Conservation (phyloP, 495 filamentous ascomycete genomes). For the Halenospora varia region DNA sequence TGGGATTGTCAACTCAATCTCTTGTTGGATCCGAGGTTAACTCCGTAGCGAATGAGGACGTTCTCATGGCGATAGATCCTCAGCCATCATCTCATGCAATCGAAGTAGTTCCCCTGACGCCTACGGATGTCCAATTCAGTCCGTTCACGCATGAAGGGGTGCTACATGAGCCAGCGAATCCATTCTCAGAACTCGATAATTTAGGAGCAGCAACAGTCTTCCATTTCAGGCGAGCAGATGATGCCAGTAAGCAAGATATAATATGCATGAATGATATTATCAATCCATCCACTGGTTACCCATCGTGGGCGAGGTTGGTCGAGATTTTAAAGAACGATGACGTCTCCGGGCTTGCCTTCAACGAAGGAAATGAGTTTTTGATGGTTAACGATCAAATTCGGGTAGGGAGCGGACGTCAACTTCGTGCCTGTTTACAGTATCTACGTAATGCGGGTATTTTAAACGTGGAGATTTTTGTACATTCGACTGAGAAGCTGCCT, state of each 20-base stretch:
- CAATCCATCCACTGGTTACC: background rate
- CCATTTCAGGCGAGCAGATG: background rate
- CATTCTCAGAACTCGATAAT: background rate
- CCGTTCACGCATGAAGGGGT: background rate
- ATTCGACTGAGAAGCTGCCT: too few relatives aligned
- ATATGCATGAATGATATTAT: conserved; percentile 1
- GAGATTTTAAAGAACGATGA: conserved; percentile 5
- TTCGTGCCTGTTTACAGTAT: conserved; percentile 13
- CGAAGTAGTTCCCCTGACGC: background rate
- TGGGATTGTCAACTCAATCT: background rate
- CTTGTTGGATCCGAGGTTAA: conserved; percentile 2
- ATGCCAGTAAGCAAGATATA: conserved; percentile 7
- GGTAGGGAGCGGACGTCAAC: conserved; percentile 10
- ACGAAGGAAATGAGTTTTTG: conserved; percentile 1
- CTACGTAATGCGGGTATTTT: conserved; percentile 3
- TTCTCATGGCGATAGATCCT: background rate
- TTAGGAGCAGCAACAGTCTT: conserved; percentile 5
- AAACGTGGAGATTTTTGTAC: too few relatives aligned
- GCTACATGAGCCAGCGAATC: background rate
- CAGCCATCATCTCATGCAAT: background rate
- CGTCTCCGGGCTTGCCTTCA: conserved; percentile 1
- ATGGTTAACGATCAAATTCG: conserved; percentile 8
- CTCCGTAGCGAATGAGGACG: background rate
- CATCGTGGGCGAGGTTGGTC: conserved; percentile 12
- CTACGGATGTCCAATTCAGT: background rate